Base-by-base conservation (phyloP, 345 rosid species). In the Pugionium dolabratum region DNA sequence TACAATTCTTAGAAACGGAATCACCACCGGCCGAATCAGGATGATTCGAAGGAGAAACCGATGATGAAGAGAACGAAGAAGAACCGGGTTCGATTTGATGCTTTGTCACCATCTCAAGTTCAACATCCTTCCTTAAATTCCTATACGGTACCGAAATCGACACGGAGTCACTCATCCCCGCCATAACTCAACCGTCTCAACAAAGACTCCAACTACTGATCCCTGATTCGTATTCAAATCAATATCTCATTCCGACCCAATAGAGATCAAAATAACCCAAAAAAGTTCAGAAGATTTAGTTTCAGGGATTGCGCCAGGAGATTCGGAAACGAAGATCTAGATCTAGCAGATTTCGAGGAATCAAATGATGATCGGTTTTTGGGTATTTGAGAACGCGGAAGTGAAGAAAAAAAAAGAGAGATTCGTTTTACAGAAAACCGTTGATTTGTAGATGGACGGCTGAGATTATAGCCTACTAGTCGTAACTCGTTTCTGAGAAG, bases 111-210 rank as follows among this genome's bases (percentile, higher is more conserved):
- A 85, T 84, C 72, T 90, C 98, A 73, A 86, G 69, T 62, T 88
- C 97, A 46, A 58, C 70, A 30, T 84, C 95, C 70, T 85, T 82
- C 84, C 65, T 78, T 57, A 94, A 78, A 81, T 90, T 84, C 86
- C 84, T 78, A 77, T 94, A 90, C 33, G 88, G 85, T 43, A 83
- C 83, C 41, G 74, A 71, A 58, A 77, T 66, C 70, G 85, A 77
- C 55, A 61, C 58, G 45, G 80, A 53, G 45, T 83, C 86, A 59
- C 77, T 64, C 74, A 46, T 79, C 60, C 75, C 83, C 36, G 81
- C 78, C 86, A 80, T 84, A 49, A 6, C 79, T 78, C 76, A 36
- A 43, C 61, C 46, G 66, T 59, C 7, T 47, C 49, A 36, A 28
- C 47, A 28, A 9, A 9, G 27, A 18, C 51, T 46, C 11, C 6